Evolutionary conservation across 164 flowering plant genomes (phyloP).

Genomic region (Stephania cephalantha): DNA sequence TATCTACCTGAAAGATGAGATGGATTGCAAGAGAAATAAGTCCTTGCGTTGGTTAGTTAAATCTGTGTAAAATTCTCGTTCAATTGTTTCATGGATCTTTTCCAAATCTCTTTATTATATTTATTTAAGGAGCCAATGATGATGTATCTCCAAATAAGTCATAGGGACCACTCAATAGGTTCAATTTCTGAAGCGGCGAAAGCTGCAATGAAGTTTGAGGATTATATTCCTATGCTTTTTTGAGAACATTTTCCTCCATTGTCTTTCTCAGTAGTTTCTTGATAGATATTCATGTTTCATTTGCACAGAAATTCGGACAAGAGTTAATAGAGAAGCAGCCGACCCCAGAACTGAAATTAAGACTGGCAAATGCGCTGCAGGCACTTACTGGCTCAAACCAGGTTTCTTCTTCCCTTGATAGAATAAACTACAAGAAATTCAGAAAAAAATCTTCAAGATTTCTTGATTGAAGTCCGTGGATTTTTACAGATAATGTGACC

Average conservation of each 20-base stretch:
- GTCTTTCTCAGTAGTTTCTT: background rate
- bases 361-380: conserved; percentile 70
- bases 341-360: conserved; percentile 41
- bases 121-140: no score
- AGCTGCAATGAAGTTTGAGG: no score
- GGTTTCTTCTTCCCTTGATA: conserved; percentile 64
- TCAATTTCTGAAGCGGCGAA: no score
- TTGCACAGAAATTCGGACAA: conserved; percentile 54
- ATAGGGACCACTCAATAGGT: no score
- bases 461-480: conserved; percentile 83
- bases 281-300: background rate
- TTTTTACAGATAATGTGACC: conserved; percentile 52
- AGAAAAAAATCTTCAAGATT: conserved; percentile 65
- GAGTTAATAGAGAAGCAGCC: conserved; percentile 65
- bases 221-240: no score
- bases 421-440: conserved; percentile 64
- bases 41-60: background rate
- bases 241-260: no score
- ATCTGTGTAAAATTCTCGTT: background rate
- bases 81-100: background rate
- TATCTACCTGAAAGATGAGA: background rate
- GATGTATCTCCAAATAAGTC: no score
- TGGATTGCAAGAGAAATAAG: background rate
- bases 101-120: background rate
- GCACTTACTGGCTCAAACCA: conserved; percentile 70